These are phyloP conservation scores for Euphorbia celastroides DNA, from an alignment of 441 rosid genomes.

Conservation along the genomic window DNA sequence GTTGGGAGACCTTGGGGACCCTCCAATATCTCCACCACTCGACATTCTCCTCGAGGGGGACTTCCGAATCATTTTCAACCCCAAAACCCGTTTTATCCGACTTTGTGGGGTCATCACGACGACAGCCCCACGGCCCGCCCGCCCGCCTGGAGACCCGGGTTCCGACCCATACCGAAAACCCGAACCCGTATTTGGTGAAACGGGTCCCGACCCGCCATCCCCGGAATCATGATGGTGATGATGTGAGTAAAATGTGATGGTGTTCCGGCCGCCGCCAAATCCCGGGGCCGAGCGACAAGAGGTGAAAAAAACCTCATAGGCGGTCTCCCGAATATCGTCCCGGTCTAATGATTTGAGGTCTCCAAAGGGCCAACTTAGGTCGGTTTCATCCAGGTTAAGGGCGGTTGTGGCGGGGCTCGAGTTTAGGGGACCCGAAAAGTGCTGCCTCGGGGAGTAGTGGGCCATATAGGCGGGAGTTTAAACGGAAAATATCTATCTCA, in stretches of 20 bases:
- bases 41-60: slow-evolving; percentile 72
- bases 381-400: slow-evolving; percentile 29
- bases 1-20: slow-evolving; percentile 46
- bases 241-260: slow-evolving; percentile 45
- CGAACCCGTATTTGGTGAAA: slow-evolving; percentile 3
- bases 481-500: not conserved
- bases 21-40: slow-evolving; percentile 17
- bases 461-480: slow-evolving; percentile 34
- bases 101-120: slow-evolving; percentile 75
- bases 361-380: slow-evolving; percentile 69
- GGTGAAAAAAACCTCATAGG: slow-evolving; percentile 88
- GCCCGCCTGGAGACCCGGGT: slow-evolving; percentile 32
- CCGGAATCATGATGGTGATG: slow-evolving; percentile 16
- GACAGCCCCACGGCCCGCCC: slow-evolving; percentile 30
- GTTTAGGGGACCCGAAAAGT: slow-evolving; percentile 37
- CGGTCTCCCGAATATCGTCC: slow-evolving; percentile 69
- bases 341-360: slow-evolving; percentile 48
- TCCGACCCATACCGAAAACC: slow-evolving; percentile 9
- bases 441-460: slow-evolving; percentile 45
- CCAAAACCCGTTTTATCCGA: slow-evolving; percentile 61
- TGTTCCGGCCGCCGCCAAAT: slow-evolving; percentile 66
- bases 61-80: slow-evolving; percentile 61
- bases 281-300: slow-evolving; percentile 85
- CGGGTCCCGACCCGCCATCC: slow-evolving; percentile 40
- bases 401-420: slow-evolving; percentile 27